Base-by-base conservation (phyloP, 2,329 filamentous ascomycete genomes). In the Parascedosporium putredinis region DNA sequence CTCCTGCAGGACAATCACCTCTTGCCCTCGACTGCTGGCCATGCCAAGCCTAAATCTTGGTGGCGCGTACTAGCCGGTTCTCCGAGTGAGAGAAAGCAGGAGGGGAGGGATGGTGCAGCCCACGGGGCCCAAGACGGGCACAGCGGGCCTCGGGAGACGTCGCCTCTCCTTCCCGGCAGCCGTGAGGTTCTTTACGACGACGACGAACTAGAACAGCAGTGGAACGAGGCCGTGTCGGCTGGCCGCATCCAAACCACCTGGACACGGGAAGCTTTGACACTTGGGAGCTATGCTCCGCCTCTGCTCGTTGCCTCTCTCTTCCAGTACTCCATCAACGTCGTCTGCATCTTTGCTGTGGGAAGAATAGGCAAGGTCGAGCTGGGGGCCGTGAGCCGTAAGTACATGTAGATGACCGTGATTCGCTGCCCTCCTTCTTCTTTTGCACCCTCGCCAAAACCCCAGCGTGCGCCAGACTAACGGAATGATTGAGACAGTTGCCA, bases 181-280 rank as follows among this genome's bases (percentile, higher is more conserved):
- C 34, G 36, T 6, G 40, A 16, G 6, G 25, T 12, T 14, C 68
- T 71, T 20, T 68, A 68, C 34, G 70, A 70, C 50, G 71, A 73
- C 4, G 78, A 80, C 43, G 72, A 76, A 47, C 71, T 90, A 47
- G 79, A 84, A 56, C 75, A 81, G 58, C 84, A 87, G 60, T 95
- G 88, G 88, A 84, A 91, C 54, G 85, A 89, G 54, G 91, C 90
- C 0, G 86, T 96, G 9, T 76, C 80, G 1, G 78, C 84, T 0
- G 88, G 89, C 9, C 78, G 81, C 60, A 90, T 97, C 55, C 83
- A 84, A 49, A 96, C 90, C 4, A 94, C 88, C 4, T 97, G 90
- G 89, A 83, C 86, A 64, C 81, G 90, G 54, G 91, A 97, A 71
- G 75, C 85, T 38, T 89, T 90, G 68, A 89, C 89, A 1, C 75